Percentiles rank a stretch among this genome's conserved stretches.
These are phyloP conservation scores for Plasmodium malariae DNA, from an alignment of 169 alveolate species.

Conservation along the genomic window DNA sequence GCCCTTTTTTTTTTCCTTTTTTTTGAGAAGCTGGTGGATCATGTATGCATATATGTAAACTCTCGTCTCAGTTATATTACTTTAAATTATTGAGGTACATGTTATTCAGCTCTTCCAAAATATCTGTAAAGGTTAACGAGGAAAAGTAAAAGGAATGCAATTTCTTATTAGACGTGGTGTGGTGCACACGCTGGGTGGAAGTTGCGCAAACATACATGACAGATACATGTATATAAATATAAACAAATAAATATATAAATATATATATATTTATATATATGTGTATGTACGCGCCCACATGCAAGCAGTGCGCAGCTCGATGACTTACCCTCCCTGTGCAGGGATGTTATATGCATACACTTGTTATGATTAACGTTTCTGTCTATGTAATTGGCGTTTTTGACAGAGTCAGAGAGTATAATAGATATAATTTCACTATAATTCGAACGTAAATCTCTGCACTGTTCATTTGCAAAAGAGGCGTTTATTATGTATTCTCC, in stretches of 20 bases:
- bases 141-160: background rate
- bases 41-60: too few species aligned
- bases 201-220: too few species aligned
- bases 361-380: constrained; percentile 7
- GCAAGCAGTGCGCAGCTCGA: too few species aligned
- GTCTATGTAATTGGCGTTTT: constrained; percentile 32
- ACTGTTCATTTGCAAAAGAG: background rate
- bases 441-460: background rate
- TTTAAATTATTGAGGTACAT: constrained; percentile 51
- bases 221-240: background rate
- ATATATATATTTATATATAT: background rate
- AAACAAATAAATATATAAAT: background rate
- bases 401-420: constrained; percentile 22
- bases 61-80: too few species aligned
- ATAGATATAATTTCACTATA: constrained; percentile 14
- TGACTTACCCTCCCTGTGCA: constrained; percentile 48
- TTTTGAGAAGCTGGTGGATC: too few species aligned
- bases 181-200: too few species aligned
- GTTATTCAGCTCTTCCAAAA: constrained; percentile 52
- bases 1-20: too few species aligned
- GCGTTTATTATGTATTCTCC: constrained; percentile 55
- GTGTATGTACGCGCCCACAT: too few species aligned
- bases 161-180: too few species aligned
- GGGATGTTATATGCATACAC: constrained; percentile 16
- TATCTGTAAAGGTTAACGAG: constrained; percentile 3